Evolutionary conservation across 2,329 filamentous ascomycete species (phyloP), one percentile per base, ranked within the genome.

Genomic region (Apiospora pterosperma): DNA sequence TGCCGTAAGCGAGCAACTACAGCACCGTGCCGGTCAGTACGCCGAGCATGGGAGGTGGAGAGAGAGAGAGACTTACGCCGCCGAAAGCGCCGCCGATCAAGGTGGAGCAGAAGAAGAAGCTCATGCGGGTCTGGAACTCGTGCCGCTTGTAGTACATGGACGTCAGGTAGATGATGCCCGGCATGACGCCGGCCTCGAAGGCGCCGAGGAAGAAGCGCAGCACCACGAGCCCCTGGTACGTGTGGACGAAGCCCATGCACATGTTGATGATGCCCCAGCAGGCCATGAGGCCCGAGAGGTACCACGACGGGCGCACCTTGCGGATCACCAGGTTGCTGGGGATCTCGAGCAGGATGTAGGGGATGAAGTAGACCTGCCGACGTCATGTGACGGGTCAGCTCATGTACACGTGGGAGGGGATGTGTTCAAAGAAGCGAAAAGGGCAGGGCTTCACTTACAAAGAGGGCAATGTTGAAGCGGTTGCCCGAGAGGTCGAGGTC

Each of bases 141-240:
- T 81, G 77, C 31, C 81, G 75, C 63, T 78, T 79, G 71, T 85
- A 85, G 71, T 82, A 85, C 71, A 79, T 80, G 21, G 80, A 81
- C 0, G 80, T 80, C 28, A 83, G 71, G 69, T 82, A 82, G 36
- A 82, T 76, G 64, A 80, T 79, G 12, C 77, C 79, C 0, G 82
- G 82, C 60, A 84, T 76, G 4, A 83, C 73, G 3, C 82, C 82
- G 1, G 80, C 80, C 67, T 84, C 82, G 16, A 82, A 77, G 1
- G 77, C 71, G 1, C 82, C 82, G 7, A 84, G 73, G 12, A 84
- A 72, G 36, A 83, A 77, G 0, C 81, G 80, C 11, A 80, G 75
- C 1, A 71, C 77, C 16, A 83, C 71, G 1, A 84, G 73, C 3
- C 74, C 75, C 12, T 70, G 70, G 66, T 76, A 80, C 36, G 68